phyloP scores from a whole-genome alignment of 345 rosid species.

The Melaleuca alternifolia region DNA sequence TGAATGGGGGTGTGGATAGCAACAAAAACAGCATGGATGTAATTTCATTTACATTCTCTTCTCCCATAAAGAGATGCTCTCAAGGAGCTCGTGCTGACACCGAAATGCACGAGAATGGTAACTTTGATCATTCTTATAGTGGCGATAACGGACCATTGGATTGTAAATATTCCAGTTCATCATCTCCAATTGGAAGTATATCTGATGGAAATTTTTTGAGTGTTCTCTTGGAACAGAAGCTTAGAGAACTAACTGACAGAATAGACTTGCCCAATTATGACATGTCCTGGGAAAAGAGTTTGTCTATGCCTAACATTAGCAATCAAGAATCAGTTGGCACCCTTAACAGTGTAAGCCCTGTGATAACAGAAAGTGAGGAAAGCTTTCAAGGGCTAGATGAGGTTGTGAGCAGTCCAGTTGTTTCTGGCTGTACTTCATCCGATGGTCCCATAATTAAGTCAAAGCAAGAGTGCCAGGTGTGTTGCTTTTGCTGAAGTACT shows the following conservation, averaged over 20 bases:
- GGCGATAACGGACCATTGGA: slow-evolving; percentile 10
- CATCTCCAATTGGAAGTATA: slow-evolving; percentile 28
- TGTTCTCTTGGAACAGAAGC: slow-evolving; percentile 65
- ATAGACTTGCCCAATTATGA: slow-evolving; percentile 44
- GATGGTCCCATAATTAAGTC: slow-evolving; percentile 1
- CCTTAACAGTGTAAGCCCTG: slow-evolving; percentile 6
- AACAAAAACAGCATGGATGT: slow-evolving; percentile 49
- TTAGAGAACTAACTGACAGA: slow-evolving; percentile 51
- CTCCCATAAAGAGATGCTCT: slow-evolving; percentile 47
- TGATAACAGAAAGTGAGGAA: slow-evolving; percentile 16
- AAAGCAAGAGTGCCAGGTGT: slow-evolving; percentile 50
- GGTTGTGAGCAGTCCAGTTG: slow-evolving; percentile 13
- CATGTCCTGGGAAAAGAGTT: slow-evolving; percentile 22
- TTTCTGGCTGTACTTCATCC: slow-evolving; percentile 24
- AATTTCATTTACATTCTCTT: slow-evolving; percentile 79
- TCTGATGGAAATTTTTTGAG: slow-evolving; percentile 47
- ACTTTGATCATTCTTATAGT: slow-evolving; percentile 13
- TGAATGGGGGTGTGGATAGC: slow-evolving; percentile 6
- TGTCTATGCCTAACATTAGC: slow-evolving; percentile 19
- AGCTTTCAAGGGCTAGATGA: slow-evolving; percentile 25
- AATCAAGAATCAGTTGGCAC: slow-evolving; percentile 18
- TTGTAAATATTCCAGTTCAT: slow-evolving; percentile 13
- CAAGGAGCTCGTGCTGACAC: slow-evolving; percentile 3
- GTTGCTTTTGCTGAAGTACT: slow-evolving; percentile 6
- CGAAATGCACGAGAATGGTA: not conserved